phyloP scores from a whole-genome alignment of 2,329 filamentous ascomycete species.

The Cucurbitaria berberidis region DNA sequence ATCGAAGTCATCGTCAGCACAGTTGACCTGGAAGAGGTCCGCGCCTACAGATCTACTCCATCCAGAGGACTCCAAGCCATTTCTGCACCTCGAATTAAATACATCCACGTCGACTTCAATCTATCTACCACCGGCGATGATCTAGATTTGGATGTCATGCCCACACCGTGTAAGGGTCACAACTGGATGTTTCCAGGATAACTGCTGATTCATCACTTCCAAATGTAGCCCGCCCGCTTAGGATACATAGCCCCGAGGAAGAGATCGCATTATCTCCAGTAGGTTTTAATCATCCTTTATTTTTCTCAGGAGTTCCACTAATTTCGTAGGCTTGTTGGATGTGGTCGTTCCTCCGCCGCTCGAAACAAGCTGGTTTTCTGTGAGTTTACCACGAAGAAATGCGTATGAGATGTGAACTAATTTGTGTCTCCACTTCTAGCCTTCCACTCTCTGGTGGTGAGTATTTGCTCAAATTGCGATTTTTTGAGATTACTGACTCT shows the following conservation, averaged over 20 bases:
- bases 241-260: constrained; percentile 60
- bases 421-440: too few species aligned
- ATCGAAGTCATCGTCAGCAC: constrained; percentile 60
- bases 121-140: constrained; percentile 52
- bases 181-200: too few species aligned
- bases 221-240: neutral
- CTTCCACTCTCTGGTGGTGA: neutral
- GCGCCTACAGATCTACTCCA: constrained; percentile 63
- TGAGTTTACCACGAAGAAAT: too few species aligned
- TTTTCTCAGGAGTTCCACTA: too few species aligned
- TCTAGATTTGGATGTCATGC: constrained; percentile 53
- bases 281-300: too few species aligned
- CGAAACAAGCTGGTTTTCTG: constrained; percentile 60
- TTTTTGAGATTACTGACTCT: constrained; percentile 40
- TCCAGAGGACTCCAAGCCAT: constrained; percentile 65
- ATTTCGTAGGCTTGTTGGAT: constrained; percentile 59
- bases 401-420: too few species aligned
- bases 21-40: constrained; percentile 71
- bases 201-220: too few species aligned
- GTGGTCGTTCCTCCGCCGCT: constrained; percentile 67
- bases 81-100: constrained; percentile 54
- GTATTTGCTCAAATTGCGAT: constrained; percentile 60
- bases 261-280: constrained; percentile 65
- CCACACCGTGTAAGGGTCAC: constrained; percentile 44
- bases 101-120: constrained; percentile 53